phyloP scores from a whole-genome alignment of 1,284 basidiomycete species.

The Macrocystidia cucumis region DNA sequence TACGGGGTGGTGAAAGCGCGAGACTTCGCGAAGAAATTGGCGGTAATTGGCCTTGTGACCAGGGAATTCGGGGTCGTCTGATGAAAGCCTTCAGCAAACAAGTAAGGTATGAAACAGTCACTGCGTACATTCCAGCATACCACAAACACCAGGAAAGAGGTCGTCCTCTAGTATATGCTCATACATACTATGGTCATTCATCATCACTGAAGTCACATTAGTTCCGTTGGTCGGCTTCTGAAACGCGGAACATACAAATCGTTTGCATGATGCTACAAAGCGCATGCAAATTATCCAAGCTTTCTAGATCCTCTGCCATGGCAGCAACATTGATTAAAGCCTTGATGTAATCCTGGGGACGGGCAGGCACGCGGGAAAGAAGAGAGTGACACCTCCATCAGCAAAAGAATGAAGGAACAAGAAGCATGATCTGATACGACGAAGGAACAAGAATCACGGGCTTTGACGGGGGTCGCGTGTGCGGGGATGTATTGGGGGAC shows the following conservation, averaged over 20 bases:
- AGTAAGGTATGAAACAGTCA: conserved; percentile 7
- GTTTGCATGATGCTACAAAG: conserved; percentile 93
- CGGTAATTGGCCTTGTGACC: conserved; percentile 94
- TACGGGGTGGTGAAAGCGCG: conserved; percentile 85
- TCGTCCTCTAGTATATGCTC: conserved; percentile 95
- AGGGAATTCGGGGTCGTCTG: conserved; percentile 97
- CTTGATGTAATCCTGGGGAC: conserved; percentile 77
- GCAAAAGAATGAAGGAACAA: conserved; percentile 14
- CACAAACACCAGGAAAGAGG: conserved; percentile 86
- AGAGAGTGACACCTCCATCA: conserved; percentile 16
- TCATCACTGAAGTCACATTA: conserved; percentile 62
- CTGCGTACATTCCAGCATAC: conserved; percentile 91
- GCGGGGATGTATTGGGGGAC: conserved; percentile 5
- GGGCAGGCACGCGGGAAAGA: conserved; percentile 9
- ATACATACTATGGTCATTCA: conserved; percentile 93
- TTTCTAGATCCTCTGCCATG: conserved; percentile 90
- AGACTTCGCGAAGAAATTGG: conserved; percentile 77
- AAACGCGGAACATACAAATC: conserved; percentile 62
- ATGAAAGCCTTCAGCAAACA: conserved; percentile 9
- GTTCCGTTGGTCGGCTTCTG: conserved; percentile 1
- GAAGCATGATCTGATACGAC: conserved; percentile 10
- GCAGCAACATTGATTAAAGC: conserved; percentile 79
- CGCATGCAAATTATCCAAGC: conserved; percentile 81
- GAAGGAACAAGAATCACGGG: conserved; percentile 10
- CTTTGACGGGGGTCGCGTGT: conserved; percentile 5